phyloP scores from a whole-genome alignment of 2,329 filamentous ascomycete genomes.

The Colletotrichum ledebouriae region DNA sequence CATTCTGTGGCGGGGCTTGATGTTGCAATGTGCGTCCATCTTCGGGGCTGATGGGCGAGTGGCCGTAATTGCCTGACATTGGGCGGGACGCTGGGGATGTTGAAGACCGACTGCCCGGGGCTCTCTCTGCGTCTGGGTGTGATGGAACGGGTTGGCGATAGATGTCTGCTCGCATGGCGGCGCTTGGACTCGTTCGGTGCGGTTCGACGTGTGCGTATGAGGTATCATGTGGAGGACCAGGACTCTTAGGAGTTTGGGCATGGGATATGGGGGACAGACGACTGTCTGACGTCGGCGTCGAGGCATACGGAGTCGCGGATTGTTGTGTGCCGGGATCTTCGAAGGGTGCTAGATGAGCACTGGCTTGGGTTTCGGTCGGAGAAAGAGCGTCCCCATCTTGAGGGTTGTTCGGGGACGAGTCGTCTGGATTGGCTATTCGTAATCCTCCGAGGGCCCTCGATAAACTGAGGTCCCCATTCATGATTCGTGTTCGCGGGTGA shows the following conservation, averaged over 20 bases:
- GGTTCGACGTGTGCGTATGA: slow-evolving; percentile 47
- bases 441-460: slow-evolving; percentile 93
- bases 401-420: slow-evolving; percentile 43
- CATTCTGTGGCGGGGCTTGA: slow-evolving; percentile 68
- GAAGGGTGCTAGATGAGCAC: slow-evolving; percentile 31
- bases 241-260: slow-evolving; percentile 8
- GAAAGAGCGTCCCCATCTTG: slow-evolving; percentile 44
- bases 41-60: slow-evolving; percentile 30
- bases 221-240: slow-evolving; percentile 44
- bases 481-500: slow-evolving; percentile 58
- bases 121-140: slow-evolving; percentile 32
- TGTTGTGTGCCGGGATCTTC: slow-evolving; percentile 14
- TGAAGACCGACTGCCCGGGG: slow-evolving; percentile 20
- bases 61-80: slow-evolving; percentile 45
- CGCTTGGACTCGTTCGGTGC: slow-evolving; percentile 34
- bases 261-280: slow-evolving; percentile 20
- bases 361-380: slow-evolving; percentile 47
- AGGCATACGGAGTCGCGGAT: slow-evolving; percentile 17
- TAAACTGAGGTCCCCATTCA: slow-evolving; percentile 94
- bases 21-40: slow-evolving; percentile 52
- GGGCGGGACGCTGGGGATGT: slow-evolving; percentile 26
- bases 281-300: slow-evolving; percentile 27
- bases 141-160: slow-evolving; percentile 34
- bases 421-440: slow-evolving; percentile 95
- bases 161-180: slow-evolving; percentile 33